Base-by-base conservation (phyloP, 2,329 filamentous ascomycete species). In the Penicillium sp. region DNA sequence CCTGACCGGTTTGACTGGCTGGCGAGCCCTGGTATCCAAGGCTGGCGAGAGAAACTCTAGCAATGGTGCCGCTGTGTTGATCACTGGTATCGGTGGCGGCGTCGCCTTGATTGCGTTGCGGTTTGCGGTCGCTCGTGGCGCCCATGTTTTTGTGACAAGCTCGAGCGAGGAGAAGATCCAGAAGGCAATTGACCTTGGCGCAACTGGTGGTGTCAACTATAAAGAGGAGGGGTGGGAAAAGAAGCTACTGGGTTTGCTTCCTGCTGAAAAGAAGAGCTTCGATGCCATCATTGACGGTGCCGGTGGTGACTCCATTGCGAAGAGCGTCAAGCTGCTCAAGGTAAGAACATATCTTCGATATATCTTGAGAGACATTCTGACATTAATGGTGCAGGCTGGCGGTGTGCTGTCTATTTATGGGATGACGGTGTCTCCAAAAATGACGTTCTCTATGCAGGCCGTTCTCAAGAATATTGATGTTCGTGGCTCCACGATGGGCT, bases 11-110 rank as follows among this genome's bases (percentile, higher is more conserved):
- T 70, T 97, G 56, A 97, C 93, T 1, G 93, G 84, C 6, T 97
- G 91, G 91, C 81, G 94, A 40, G 93, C 92, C 0, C 77, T 95
- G 39, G 84, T 94, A 48, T 88, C 84, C 6, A 97, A 97, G 80
- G 86, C 83, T 45, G 83, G 81, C 5, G 85, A 87, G 61, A 73
- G 76, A 43, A 79, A 79, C 52, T 71, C 75, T 14, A 61, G 69
- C 5, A 63, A 72, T 0, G 90, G 90, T 2, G 77, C 83, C 57
- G 96, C 95, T 68, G 80, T 97, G 3, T 78, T 97, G 28, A 77
- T 97, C 37, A 97, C 93, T 4, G 93, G 93, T 0, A 95, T 97
- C 72, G 93, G 93, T 0, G 93, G 93, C 31, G 93, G 93, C 39
- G 93, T 97, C 1, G 93, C 93, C 29, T 77, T 97, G 51, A 87